A percentile compares a stretch with the other conserved stretches of the same genome.
These are phyloP conservation scores for Tieghemostelium lacteum DNA, from an alignment of 78 protist genomes.

Conservation along the genomic window DNA sequence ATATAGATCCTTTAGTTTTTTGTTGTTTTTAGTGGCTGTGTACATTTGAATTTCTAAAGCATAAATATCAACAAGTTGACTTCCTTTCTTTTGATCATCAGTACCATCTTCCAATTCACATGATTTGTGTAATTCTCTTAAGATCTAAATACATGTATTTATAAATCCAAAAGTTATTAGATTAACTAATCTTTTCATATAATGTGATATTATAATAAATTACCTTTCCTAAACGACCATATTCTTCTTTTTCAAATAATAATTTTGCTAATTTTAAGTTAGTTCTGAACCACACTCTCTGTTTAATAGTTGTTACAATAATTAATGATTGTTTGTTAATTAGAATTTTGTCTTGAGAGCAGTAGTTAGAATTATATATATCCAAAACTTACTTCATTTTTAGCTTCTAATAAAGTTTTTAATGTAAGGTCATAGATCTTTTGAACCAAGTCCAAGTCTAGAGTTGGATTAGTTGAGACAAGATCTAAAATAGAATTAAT, in stretches of 20 bases:
- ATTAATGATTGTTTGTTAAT: not conserved
- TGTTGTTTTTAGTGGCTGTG: slow-evolving; percentile 89
- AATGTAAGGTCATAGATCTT: slow-evolving; percentile 77
- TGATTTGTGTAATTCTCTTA: slow-evolving; percentile 73
- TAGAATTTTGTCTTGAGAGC: too few relatives aligned
- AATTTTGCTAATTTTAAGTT: slow-evolving; percentile 74
- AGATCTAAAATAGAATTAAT: slow-evolving; percentile 79
- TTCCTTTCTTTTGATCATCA: slow-evolving; percentile 87
- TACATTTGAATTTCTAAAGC: slow-evolving; percentile 98
- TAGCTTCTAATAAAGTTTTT: slow-evolving; percentile 60
- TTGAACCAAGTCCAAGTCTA: slow-evolving; percentile 51
- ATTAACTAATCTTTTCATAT: too few relatives aligned
- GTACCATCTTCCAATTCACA: slow-evolving; percentile 72
- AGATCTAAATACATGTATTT: slow-evolving; percentile 2
- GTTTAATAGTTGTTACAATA: not conserved
- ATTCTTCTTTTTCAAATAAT: slow-evolving; percentile 81
- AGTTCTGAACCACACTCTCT: slow-evolving; percentile 87
- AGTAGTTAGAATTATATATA: too few relatives aligned
- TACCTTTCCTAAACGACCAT: slow-evolving; percentile 73
- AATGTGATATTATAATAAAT: too few relatives aligned
- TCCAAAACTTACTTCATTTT: slow-evolving; percentile 79
- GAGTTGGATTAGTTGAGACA: slow-evolving; percentile 36
- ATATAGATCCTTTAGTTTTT: slow-evolving; percentile 88
- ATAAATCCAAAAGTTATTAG: too few relatives aligned
- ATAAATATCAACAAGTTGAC: slow-evolving; percentile 95